Evolutionary conservation across 73 alveolate genomes (phyloP).

Genomic region (Breviolum minutum): DNA sequence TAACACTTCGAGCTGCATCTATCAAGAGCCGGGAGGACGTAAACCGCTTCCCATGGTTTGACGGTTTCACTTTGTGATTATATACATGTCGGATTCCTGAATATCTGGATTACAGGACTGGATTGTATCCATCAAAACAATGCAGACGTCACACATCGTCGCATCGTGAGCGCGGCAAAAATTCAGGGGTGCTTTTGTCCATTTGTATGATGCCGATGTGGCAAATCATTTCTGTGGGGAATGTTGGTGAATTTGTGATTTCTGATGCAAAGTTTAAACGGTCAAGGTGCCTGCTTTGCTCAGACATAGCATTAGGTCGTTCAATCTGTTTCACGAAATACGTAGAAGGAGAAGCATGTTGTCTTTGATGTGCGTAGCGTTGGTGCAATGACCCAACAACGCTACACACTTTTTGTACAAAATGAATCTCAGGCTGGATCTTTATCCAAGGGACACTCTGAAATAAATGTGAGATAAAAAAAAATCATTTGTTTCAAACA

Average conservation of each 20-base stretch:
- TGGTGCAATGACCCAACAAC: conserved; percentile 21
- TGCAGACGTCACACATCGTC: conserved; percentile 37
- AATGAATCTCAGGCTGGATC: background rate
- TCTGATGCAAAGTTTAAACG: too few species aligned
- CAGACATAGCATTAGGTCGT: conserved; percentile 3
- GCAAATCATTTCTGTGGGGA: too few species aligned
- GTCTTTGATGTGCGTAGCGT: background rate
- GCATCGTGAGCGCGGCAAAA: too few species aligned
- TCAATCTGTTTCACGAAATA: conserved; percentile 8
- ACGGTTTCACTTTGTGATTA: background rate
- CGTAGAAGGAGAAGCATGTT: background rate
- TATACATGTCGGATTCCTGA: background rate
- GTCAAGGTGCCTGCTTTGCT: background rate
- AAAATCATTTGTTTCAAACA: too few species aligned
- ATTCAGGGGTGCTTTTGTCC: too few species aligned
- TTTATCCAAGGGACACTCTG: conserved; percentile 10
- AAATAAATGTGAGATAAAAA: background rate
- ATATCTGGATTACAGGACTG: conserved; percentile 46
- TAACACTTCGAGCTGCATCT: conserved; percentile 23
- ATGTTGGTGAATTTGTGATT: too few species aligned
- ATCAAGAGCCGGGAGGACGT: conserved; percentile 53
- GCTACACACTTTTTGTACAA: conserved; percentile 19
- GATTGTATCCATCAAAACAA: conserved; percentile 75
- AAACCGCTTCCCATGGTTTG: too few species aligned
- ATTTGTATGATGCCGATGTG: too few species aligned